These are phyloP conservation scores for Bipolaris cookei DNA, from an alignment of 2,329 filamentous ascomycete species.

Conservation along the genomic window DNA sequence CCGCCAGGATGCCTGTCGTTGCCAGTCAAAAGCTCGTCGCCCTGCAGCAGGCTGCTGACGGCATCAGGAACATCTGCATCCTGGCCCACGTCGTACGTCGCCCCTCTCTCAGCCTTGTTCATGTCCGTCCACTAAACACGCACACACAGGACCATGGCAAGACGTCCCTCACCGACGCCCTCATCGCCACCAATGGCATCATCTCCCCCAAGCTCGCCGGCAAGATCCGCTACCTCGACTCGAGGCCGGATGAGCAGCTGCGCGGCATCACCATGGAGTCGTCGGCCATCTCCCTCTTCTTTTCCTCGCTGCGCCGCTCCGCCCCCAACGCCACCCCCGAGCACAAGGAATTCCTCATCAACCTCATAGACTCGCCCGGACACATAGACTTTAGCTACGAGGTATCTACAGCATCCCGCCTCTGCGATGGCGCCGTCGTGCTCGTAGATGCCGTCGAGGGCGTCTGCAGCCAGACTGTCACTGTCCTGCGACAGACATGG, in stretches of 20 bases:
- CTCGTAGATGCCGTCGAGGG: conserved; percentile 96
- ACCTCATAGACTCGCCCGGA: conserved; percentile 95
- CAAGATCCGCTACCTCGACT: conserved; percentile 97
- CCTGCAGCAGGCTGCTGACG: conserved; percentile 84
- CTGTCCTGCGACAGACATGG: conserved; percentile 93
- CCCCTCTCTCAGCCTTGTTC: neutral
- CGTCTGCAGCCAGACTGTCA: conserved; percentile 98
- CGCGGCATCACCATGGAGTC: conserved; percentile 99
- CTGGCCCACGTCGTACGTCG: conserved; percentile 22
- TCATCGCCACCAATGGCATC: conserved; percentile 98
- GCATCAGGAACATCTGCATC: conserved; percentile 74
- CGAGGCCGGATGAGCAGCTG: conserved; percentile 91
- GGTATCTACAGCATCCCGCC: conserved; percentile 90
- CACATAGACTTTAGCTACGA: conserved; percentile 99
- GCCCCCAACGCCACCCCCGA: conserved; percentile 71
- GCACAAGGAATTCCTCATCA: conserved; percentile 91
- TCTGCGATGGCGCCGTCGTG: conserved; percentile 94
- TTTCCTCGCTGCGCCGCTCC: conserved; percentile 82
- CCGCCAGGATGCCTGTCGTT: conserved; percentile 79
- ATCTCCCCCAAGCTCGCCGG: conserved; percentile 97
- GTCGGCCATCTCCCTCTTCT: conserved; percentile 94
- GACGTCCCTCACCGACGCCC: conserved; percentile 92
- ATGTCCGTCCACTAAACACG: no score
- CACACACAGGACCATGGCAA: conserved; percentile 80
- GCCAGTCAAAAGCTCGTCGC: conserved; percentile 86